Base-by-base conservation (phyloP, 2,329 filamentous ascomycete genomes). In the Aspergillus alliaceus region DNA sequence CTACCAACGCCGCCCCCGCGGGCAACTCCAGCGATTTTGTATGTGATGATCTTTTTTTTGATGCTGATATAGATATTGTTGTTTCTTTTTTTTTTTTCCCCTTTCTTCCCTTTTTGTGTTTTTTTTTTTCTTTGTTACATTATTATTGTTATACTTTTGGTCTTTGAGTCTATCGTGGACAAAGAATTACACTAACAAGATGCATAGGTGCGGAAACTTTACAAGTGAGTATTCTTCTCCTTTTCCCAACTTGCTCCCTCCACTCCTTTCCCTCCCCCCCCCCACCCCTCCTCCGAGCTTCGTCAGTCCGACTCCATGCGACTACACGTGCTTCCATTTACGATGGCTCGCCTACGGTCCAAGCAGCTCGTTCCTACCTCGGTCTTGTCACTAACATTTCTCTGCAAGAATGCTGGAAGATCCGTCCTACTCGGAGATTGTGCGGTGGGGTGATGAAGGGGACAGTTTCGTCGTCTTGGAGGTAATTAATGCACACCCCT, bases 391-490 rank as follows among this genome's bases (percentile, higher is more conserved):
- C 40, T 44, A 25, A 40, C 27, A 24, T 57, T 51, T 51, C 59
- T 59, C 24, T 44, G 51, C 27, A 72, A 96, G 91, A 74, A 99
- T 99, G 95, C 82, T 99, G 69, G 93, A 98, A 77, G 96, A 96
- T 70, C 93, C 93, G 34, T 88, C 91, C 53, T 96, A 99, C 75
- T 87, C 93, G 67, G 89, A 90, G 59, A 93, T 98, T 59, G 95
- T 98, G 49, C 85, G 93, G 77, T 99, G 95, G 95, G 93, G 93
- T 59, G 91, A 96, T 65, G 89, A 93, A 63, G 93, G 92, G 53
- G 91, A 97, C 71, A 96, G 92, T 66, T 99, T 99, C 72, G 93
- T 99, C 57, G 96, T 99, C 51, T 82, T 98, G 53, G 95, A 99
- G 86, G 95, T 97, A 82, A 60, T 72, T 97, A 82, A 60, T 72